phyloP scores from a whole-genome alignment of 106 monocot genomes.

The Gastrodia elata region DNA sequence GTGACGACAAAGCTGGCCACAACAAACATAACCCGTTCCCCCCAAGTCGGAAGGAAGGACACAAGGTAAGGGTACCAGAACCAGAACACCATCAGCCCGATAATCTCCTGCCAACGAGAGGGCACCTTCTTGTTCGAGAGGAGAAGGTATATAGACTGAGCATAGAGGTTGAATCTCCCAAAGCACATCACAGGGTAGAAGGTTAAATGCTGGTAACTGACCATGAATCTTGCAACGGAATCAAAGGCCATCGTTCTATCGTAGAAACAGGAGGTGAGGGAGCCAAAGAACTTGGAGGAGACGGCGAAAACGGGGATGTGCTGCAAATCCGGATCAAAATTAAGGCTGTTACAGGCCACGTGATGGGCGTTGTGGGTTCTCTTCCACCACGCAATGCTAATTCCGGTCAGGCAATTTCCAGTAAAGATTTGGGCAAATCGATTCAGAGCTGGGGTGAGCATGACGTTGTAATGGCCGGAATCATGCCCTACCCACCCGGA shows the following conservation, averaged over 20 bases:
- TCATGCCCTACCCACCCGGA: slow-evolving; percentile 61
- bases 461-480: slow-evolving; percentile 42
- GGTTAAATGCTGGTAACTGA: slow-evolving; percentile 60
- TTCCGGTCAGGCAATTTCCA: slow-evolving; percentile 49
- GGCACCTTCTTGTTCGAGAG: slow-evolving; percentile 33
- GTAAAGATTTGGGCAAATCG: slow-evolving; percentile 24
- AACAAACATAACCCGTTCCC: slow-evolving; percentile 35
- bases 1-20: slow-evolving; percentile 32
- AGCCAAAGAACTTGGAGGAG: slow-evolving; percentile 30
- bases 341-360: slow-evolving; percentile 57
- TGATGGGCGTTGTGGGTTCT: slow-evolving; percentile 64
- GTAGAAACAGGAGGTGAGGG: slow-evolving; percentile 42
- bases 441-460: slow-evolving; percentile 15
- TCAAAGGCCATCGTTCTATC: slow-evolving; percentile 35
- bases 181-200: slow-evolving; percentile 58
- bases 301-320: slow-evolving; percentile 52
- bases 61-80: slow-evolving; percentile 43
- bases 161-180: slow-evolving; percentile 41
- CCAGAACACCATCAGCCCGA: slow-evolving; percentile 33
- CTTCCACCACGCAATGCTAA: slow-evolving; percentile 74
- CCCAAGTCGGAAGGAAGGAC: slow-evolving; percentile 38
- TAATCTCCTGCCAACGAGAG: slow-evolving; percentile 32
- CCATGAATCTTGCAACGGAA: slow-evolving; percentile 25
- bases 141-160: slow-evolving; percentile 31
- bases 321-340: slow-evolving; percentile 58